These are phyloP conservation scores for Mortierella sp. DNA, from an alignment of 371 early-diverging fungal genomes.

Conservation along the genomic window DNA sequence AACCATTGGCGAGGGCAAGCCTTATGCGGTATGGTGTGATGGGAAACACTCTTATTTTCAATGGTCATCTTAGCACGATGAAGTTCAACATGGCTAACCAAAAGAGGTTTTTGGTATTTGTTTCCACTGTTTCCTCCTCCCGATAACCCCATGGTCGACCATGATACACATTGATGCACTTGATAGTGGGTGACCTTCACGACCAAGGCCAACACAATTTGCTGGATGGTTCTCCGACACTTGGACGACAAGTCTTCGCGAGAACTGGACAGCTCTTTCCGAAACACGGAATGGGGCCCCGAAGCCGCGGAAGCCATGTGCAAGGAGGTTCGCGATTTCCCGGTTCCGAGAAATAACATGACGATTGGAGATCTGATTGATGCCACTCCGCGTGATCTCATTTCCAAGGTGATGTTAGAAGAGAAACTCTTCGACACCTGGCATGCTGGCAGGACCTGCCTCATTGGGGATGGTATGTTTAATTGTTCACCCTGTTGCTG, in stretches of 20 bases:
- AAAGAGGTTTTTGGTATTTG: neutral
- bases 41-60: neutral
- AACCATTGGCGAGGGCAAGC: slow-evolving; percentile 23
- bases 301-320: slow-evolving; percentile 39
- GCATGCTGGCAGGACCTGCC: slow-evolving; percentile 20
- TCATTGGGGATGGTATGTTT: slow-evolving; percentile 27
- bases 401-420: slow-evolving; percentile 46
- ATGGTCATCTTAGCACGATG: neutral
- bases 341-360: slow-evolving; percentile 11
- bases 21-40: slow-evolving; percentile 20
- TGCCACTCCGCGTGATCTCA: slow-evolving; percentile 24
- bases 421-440: slow-evolving; percentile 40
- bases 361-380: slow-evolving; percentile 31
- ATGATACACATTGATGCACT: too few species aligned
- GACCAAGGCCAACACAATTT: slow-evolving; percentile 25
- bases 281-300: slow-evolving; percentile 40
- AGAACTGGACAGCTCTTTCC: slow-evolving; percentile 26
- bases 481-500: slow-evolving; percentile 1
- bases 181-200: slow-evolving; percentile 43
- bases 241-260: slow-evolving; percentile 30
- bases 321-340: slow-evolving; percentile 32
- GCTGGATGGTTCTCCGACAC: slow-evolving; percentile 24
- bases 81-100: too few species aligned
- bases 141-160: too few species aligned
- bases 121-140: too few species aligned